These are phyloP conservation scores for Ramaria sp. DNA, from an alignment of 768 basidiomycete species.

Conservation along the genomic window DNA sequence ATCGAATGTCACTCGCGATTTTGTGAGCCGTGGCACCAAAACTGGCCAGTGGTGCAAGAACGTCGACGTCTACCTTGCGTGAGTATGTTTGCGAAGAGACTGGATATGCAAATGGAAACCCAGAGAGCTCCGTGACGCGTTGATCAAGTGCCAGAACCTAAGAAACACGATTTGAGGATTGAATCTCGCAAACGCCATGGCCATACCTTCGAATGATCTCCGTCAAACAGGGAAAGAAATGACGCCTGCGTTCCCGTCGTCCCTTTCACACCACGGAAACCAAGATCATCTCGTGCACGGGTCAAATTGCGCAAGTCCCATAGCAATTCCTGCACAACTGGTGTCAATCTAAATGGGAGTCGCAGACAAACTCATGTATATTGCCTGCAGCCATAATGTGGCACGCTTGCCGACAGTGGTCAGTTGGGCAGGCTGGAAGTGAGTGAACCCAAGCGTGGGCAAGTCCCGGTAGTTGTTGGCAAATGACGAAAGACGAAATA, in stretches of 20 bases:
- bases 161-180: not conserved
- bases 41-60: constrained; percentile 80
- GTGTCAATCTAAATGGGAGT: too few species aligned
- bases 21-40: constrained; percentile 95
- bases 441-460: constrained; percentile 92
- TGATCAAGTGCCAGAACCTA: constrained; percentile 84
- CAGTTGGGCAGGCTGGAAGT: too few species aligned
- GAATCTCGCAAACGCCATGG: not conserved
- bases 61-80: constrained; percentile 92
- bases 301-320: too few species aligned
- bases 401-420: too few species aligned
- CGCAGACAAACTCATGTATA: too few species aligned
- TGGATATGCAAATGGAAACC: constrained; percentile 91
- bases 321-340: too few species aligned
- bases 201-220: constrained; percentile 80
- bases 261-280: too few species aligned
- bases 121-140: constrained; percentile 82
- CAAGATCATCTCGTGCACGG: too few species aligned
- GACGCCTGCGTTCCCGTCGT: constrained; percentile 98
- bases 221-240: constrained; percentile 89
- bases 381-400: too few species aligned
- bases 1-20: constrained; percentile 89
- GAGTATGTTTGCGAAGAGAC: constrained; percentile 99
- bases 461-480: constrained; percentile 79
- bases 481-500: constrained; percentile 78